Evolutionary conservation across 1,284 basidiomycete genomes (phyloP).

Genomic region (Rhodotorula sp.): DNA sequence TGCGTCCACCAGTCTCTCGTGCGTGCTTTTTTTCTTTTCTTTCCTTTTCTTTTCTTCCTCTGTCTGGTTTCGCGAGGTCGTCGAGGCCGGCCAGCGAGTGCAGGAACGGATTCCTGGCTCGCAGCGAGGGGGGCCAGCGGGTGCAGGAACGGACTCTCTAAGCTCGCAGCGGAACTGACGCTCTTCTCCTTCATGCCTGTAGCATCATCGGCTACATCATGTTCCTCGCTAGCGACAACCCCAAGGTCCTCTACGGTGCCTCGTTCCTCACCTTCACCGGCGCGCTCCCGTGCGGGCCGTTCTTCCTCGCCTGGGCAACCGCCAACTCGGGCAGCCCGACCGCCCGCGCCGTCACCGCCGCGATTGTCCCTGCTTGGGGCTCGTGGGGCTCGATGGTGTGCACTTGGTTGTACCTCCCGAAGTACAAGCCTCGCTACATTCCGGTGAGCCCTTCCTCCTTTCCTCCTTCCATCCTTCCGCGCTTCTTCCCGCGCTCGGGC

Average conservation of each 20-base stretch:
- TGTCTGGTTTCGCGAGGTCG: no score
- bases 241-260: slow-evolving; percentile 38
- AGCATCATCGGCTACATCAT: slow-evolving; percentile 37
- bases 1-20: slow-evolving; percentile 24
- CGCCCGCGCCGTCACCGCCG: slow-evolving; percentile 37
- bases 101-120: no score
- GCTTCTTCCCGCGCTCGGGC: background rate
- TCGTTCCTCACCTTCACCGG: slow-evolving; percentile 42
- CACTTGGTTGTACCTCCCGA: slow-evolving; percentile 34
- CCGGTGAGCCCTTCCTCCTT: background rate
- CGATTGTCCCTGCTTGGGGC: slow-evolving; percentile 38
- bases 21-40: slow-evolving; percentile 10
- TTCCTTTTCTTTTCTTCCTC: no score
- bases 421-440: background rate
- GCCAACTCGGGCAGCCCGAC: slow-evolving; percentile 39
- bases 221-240: slow-evolving; percentile 32
- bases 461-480: background rate
- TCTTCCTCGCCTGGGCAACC: slow-evolving; percentile 37
- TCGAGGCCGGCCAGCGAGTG: no score
- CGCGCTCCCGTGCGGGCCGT: slow-evolving; percentile 30
- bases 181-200: slow-evolving; percentile 2
- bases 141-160: no score
- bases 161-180: no score
- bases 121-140: no score
- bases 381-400: slow-evolving; percentile 29